phyloP scores from a whole-genome alignment of 2,329 filamentous ascomycete genomes.

The Periglandula ipomoeae region DNA sequence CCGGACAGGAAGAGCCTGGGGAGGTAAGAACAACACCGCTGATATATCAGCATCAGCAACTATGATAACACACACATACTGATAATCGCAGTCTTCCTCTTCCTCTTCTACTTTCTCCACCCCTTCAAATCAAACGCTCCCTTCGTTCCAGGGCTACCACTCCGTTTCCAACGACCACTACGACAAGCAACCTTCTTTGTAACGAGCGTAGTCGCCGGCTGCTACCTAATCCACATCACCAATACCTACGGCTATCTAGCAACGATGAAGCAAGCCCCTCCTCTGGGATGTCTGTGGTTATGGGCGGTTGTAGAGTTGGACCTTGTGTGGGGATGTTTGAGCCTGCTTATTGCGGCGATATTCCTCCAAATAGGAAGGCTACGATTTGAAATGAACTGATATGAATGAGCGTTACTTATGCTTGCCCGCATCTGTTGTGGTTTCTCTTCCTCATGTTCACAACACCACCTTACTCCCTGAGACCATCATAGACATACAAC shows the following conservation, averaged over 20 bases:
- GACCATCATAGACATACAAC: no score
- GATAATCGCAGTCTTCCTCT: conserved; percentile 38
- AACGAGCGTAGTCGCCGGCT: conserved; percentile 54
- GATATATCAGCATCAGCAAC: no score
- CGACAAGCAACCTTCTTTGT: conserved; percentile 55
- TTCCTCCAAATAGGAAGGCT: conserved; percentile 43
- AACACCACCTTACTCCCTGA: no score
- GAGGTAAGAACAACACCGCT: conserved; percentile 35
- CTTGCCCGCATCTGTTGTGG: no score
- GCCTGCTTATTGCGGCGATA: conserved; percentile 33
- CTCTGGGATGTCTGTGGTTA: conserved; percentile 82
- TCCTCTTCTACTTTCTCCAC: conserved; percentile 49
- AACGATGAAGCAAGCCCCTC: conserved; percentile 87
- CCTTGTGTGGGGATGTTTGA: conserved; percentile 52
- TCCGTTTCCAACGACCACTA: conserved; percentile 34
- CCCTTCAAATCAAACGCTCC: conserved; percentile 38
- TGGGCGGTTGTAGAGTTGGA: conserved; percentile 88
- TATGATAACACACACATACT: no score
- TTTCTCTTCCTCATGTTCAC: no score
- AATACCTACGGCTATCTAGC: conserved; percentile 76
- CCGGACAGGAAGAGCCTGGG: conserved; percentile 43
- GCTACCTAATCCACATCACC: conserved; percentile 72
- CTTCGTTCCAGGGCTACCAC: conserved; percentile 41
- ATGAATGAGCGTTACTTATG: no score
- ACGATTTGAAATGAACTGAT: conserved; percentile 26